phyloP scores from a whole-genome alignment of 1,284 basidiomycete genomes.

The Ceratobasidium sp. region DNA sequence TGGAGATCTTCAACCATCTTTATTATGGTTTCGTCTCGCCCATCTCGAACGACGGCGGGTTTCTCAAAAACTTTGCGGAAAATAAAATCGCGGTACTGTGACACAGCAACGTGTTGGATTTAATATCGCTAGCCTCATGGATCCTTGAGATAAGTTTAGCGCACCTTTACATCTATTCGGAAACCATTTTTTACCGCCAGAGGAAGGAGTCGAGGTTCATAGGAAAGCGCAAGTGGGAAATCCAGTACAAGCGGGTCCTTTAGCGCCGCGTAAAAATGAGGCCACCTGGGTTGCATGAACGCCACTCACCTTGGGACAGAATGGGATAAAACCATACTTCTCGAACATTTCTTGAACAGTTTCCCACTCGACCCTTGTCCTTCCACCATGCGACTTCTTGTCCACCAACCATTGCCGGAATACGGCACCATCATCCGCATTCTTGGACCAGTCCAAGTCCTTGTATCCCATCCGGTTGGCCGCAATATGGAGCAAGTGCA shows the following conservation, averaged over 20 bases:
- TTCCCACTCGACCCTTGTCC: slow-evolving; percentile 65
- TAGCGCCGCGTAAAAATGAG: slow-evolving; percentile 10
- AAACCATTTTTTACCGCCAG: slow-evolving; percentile 74
- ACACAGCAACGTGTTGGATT: background rate
- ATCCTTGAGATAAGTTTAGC: slow-evolving; percentile 15
- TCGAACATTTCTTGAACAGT: slow-evolving; percentile 67
- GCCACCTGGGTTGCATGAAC: background rate
- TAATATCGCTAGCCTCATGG: background rate
- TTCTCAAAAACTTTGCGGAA: slow-evolving; percentile 82
- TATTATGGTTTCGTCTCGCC: slow-evolving; percentile 63
- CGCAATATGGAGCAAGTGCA: slow-evolving; percentile 65
- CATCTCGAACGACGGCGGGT: slow-evolving; percentile 45
- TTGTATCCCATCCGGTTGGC: slow-evolving; percentile 48
- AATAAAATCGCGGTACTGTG: slow-evolving; percentile 76
- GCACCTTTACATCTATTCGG: slow-evolving; percentile 72
- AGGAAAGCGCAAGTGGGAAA: slow-evolving; percentile 72
- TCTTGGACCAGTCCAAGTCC: slow-evolving; percentile 49
- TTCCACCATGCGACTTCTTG: slow-evolving; percentile 61
- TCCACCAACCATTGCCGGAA: slow-evolving; percentile 70
- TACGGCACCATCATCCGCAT: slow-evolving; percentile 71
- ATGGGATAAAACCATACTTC: slow-evolving; percentile 79
- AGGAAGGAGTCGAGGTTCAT: slow-evolving; percentile 74
- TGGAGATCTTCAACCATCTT: slow-evolving; percentile 35
- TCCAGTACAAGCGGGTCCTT: slow-evolving; percentile 78
- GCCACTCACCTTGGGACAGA: slow-evolving; percentile 64